phyloP scores from a whole-genome alignment of 1,284 basidiomycete species.

The Ceratobasidium sp. region DNA sequence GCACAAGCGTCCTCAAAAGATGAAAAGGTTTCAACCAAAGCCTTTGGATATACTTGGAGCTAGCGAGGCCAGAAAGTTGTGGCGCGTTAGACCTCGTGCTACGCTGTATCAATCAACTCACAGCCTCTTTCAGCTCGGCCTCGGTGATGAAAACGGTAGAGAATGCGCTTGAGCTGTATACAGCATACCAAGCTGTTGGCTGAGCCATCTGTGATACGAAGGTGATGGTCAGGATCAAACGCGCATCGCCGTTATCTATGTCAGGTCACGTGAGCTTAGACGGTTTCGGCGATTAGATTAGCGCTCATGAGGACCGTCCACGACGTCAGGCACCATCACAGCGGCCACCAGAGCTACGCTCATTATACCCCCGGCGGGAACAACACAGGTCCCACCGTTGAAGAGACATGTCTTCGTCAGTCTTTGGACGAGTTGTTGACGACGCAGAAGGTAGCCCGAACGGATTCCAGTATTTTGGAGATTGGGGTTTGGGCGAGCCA shows the following conservation, averaged over 20 bases:
- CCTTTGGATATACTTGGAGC: slow-evolving; percentile 40
- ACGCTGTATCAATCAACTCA: neutral
- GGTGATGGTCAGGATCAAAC: too few species aligned
- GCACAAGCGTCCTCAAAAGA: slow-evolving; percentile 41
- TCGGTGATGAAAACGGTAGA: slow-evolving; percentile 22
- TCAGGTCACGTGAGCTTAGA: neutral
- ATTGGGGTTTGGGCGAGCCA: slow-evolving; percentile 22
- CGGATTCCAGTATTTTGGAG: slow-evolving; percentile 37
- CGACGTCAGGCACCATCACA: neutral
- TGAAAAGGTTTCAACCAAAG: slow-evolving; percentile 38
- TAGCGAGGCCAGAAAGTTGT: neutral
- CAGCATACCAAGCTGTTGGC: neutral
- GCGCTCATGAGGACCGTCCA: too few species aligned
- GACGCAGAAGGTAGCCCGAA: slow-evolving; percentile 11
- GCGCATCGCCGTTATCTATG: too few species aligned
- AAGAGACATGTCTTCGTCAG: slow-evolving; percentile 4
- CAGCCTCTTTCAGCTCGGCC: slow-evolving; percentile 1
- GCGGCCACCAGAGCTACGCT: neutral
- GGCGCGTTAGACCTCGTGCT: neutral
- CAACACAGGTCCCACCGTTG: too few species aligned
- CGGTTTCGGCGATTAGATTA: neutral
- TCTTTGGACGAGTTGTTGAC: slow-evolving; percentile 1
- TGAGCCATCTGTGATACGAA: neutral
- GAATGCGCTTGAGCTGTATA: slow-evolving; percentile 26
- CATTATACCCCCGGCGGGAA: neutral